Evolutionary conservation across 73 alveolate species (phyloP).

Genomic region (Tetrahymena thermophila): DNA sequence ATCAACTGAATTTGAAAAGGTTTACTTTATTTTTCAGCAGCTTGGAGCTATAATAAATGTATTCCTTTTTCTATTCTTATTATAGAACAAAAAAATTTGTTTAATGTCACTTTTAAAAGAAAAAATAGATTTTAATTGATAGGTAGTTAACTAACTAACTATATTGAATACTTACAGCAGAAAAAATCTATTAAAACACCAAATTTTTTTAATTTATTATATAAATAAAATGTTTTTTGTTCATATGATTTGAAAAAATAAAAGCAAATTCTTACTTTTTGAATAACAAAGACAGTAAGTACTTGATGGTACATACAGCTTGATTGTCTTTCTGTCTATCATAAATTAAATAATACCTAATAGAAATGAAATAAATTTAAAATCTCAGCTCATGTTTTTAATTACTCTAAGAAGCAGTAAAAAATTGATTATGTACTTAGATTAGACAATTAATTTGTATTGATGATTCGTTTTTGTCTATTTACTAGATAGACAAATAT

Average conservation of each 20-base stretch:
- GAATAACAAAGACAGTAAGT: not conserved
- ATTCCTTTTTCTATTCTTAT: not conserved
- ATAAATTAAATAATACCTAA: too few species aligned
- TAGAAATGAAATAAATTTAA: too few species aligned
- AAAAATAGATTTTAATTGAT: not conserved
- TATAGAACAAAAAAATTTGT: not conserved
- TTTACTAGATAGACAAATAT: not conserved
- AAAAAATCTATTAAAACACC: too few species aligned
- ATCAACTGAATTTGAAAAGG: not conserved
- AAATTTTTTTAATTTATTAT: too few species aligned
- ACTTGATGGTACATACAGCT: not conserved
- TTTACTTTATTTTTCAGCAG: not conserved
- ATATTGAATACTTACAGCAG: too few species aligned
- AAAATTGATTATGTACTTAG: not conserved
- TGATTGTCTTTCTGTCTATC: not conserved
- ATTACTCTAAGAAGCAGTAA: not conserved
- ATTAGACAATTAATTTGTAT: not conserved
- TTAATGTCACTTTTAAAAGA: not conserved
- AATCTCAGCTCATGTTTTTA: too few species aligned
- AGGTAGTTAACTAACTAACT: too few species aligned
- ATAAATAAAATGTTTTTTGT: too few species aligned
- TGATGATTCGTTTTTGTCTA: not conserved
- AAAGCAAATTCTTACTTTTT: too few species aligned
- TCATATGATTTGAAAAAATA: too few species aligned
- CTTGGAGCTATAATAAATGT: not conserved